phyloP scores from a whole-genome alignment of 2,329 filamentous ascomycete genomes.

The Colletotrichum sp. region DNA sequence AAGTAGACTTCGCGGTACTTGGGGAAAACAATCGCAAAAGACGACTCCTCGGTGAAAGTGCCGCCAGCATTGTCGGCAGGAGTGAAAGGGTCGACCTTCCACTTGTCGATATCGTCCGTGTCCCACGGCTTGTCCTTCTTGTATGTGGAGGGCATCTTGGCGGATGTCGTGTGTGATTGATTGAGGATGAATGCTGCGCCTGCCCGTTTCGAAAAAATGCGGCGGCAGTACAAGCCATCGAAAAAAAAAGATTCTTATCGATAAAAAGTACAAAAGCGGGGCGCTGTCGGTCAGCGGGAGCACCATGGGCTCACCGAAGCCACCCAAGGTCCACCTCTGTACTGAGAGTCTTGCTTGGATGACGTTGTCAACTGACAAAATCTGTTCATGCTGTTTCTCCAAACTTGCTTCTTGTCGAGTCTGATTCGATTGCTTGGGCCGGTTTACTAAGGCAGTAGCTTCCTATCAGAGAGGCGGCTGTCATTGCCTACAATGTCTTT shows the following conservation, averaged over 20 bases:
- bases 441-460: rapidly evolving
- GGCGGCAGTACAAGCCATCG: neutral
- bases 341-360: neutral
- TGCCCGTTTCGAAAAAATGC: neutral
- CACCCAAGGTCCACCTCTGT: neutral
- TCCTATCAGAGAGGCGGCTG: neutral
- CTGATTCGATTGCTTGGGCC: neutral
- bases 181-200: neutral
- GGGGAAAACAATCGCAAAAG: slow-evolving; percentile 86
- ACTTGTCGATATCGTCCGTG: slow-evolving; percentile 96
- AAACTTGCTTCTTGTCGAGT: neutral
- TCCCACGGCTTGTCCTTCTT: slow-evolving; percentile 94
- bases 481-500: neutral
- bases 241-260: neutral
- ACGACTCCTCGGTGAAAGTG: slow-evolving; percentile 90
- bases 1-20: slow-evolving; percentile 97
- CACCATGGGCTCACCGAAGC: neutral
- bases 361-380: neutral
- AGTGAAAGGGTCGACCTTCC: slow-evolving; percentile 89
- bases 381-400: neutral
- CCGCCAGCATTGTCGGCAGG: slow-evolving; percentile 84
- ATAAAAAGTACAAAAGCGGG: neutral
- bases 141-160: slow-evolving; percentile 81
- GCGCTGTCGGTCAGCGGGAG: neutral
- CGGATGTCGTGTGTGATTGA: neutral